Conservation (phyloP, 1,284 basidiomycete genomes). For the Rhizoctonia solani region DNA sequence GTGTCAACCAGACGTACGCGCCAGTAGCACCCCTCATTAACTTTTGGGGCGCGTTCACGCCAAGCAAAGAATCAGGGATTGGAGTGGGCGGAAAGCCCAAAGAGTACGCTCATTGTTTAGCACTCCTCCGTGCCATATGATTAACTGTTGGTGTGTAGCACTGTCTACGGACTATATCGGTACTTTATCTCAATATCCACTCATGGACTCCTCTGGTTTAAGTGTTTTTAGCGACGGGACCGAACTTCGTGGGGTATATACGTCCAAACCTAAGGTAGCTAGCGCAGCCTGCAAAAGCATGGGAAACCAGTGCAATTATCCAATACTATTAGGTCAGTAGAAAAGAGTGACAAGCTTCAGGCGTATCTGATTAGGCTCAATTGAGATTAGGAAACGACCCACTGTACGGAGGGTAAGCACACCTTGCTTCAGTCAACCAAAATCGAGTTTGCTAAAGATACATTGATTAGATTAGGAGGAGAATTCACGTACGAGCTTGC, state of each 20-base stretch:
- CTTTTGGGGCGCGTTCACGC: constrained; percentile 80
- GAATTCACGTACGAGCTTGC: constrained; percentile 69
- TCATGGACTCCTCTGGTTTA: constrained; percentile 54
- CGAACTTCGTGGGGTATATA: constrained; percentile 78
- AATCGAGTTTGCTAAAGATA: background rate
- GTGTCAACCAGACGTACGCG: constrained; percentile 73
- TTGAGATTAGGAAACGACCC: constrained; percentile 69
- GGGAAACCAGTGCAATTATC: constrained; percentile 72
- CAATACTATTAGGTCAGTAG: constrained; percentile 72
- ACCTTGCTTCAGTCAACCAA: background rate
- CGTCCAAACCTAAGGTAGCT: constrained; percentile 67
- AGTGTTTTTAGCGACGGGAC: constrained; percentile 78
- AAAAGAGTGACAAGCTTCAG: background rate
- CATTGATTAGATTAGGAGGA: constrained; percentile 67
- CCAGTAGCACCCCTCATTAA: constrained; percentile 78
- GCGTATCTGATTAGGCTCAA: constrained; percentile 19
- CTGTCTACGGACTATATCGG: constrained; percentile 47
- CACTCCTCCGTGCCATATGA: background rate
- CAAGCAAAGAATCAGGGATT: constrained; percentile 76
- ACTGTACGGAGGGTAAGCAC: constrained; percentile 69
- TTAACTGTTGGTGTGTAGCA: constrained; percentile 29
- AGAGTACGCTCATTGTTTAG: constrained; percentile 52
- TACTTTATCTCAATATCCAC: background rate
- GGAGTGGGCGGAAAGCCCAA: constrained; percentile 71
- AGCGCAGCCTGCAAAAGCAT: constrained; percentile 68